A percentile compares a stretch with the other conserved stretches of the same genome.
Conservation (phyloP, 1,139 yeast species). For the Candida sanyaensis region DNA sequence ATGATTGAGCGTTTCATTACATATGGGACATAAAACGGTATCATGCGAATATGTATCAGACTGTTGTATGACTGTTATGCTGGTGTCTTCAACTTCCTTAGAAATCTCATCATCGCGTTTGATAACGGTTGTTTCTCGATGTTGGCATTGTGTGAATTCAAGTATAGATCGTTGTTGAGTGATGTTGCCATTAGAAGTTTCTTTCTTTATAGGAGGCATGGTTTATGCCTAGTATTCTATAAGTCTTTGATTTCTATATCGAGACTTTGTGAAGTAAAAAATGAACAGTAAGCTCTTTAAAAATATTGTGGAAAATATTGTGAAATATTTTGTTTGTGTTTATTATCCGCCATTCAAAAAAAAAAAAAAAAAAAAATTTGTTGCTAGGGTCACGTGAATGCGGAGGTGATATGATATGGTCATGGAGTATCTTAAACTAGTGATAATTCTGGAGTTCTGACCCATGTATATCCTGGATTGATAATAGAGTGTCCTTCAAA, state of each 20-base stretch:
- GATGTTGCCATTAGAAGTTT: not conserved
- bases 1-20: slow-evolving; percentile 15
- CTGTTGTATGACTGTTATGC: not conserved
- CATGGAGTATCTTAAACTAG: no score
- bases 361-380: no score
- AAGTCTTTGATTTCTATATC: not conserved
- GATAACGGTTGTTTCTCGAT: not conserved
- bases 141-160: not conserved
- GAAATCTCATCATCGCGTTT: slow-evolving; percentile 9
- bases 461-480: no score
- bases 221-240: not conserved
- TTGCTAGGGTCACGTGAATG: no score
- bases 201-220: slow-evolving; percentile 2
- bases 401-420: no score
- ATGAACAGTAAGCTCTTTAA: no score
- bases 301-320: no score
- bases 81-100: not conserved
- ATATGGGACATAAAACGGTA: slow-evolving; percentile 20
- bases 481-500: no score
- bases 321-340: no score
- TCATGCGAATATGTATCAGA: not conserved
- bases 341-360: no score
- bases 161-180: slow-evolving; percentile 7
- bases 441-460: no score
- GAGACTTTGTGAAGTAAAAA: no score